Evolutionary conservation across 306 rosid species (phyloP), one percentile per base, ranked within the genome.

Genomic region (Acacia melanoxylon): DNA sequence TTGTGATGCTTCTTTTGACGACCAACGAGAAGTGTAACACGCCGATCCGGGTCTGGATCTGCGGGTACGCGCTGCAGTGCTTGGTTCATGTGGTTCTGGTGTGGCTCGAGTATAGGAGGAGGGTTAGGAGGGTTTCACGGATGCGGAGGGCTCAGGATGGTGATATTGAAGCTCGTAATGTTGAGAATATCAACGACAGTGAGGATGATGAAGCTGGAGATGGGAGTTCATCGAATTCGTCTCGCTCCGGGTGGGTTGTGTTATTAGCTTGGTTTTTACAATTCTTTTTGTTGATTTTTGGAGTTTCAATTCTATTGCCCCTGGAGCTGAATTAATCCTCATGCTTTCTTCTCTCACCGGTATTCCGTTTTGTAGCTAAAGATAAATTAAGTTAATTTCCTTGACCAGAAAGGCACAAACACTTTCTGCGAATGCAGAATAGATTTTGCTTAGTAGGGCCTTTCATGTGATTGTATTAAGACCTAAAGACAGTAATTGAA

Each of bases 41-140:
- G 81, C 99, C 90, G 86, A 91, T 96, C 85, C 91, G 97, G 25
- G 9, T 89, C 3, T 96, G 99, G 99, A 92, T 96, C 81, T 49
- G 89, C 2, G 99, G 97, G 17, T 96, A 96, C 65, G 92, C 89
- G 42, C 81, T 84, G 68, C 99, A 92, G 90, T 96, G 99, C 49
- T 72, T 90, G 16, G 90, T 92, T 22, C 99, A 96, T 51, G 97
- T 87, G 51, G 90, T 83, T 80, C 88, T 96, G n/a, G 98, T 93
- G 48, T 87, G 92, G 91, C 40, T 92, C 5, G 98, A 96, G 89
- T 96, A 84, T 56, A 81, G 91, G 65, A 80, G 97, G 68, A 88
- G 98, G 90, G 84, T 78, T 31, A 24, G 78, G 80, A 67, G 91
- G 66, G 68, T 62, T 65, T 62, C 27, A 3, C 76, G 79, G 56